Evolutionary conservation across 1,284 basidiomycete species (phyloP), one percentile per base, ranked within the genome.

Genomic region (Puccinia coronata): DNA sequence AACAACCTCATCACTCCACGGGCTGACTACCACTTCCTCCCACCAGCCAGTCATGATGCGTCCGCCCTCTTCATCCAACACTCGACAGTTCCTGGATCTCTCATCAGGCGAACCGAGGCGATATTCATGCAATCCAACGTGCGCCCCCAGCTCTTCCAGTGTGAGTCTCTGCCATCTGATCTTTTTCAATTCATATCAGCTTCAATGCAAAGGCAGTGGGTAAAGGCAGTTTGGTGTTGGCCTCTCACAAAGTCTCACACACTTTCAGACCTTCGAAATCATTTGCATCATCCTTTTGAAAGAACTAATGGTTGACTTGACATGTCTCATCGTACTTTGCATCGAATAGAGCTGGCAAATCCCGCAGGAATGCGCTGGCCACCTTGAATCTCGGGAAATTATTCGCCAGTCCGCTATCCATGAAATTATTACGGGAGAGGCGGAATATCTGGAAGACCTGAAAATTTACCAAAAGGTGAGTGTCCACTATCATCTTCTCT

Each of bases 331-430:
- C 31, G 11, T 25, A 20, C 28, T 53, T 72, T 61, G 20, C 28
- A 43, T 41, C 14, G 2, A 47, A 28, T 18, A 74, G 72, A 74
- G 14, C 36, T 74, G 72, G 72, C 72, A 74, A 74, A 72, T 80
- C 20, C 57, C 93, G 71, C 87, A 87, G 25, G 88, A 92, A 71
- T 86, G 96, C 18, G 88, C 96, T 36, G 88, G 87, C 0, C 89
- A 90, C 23, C 87, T 98, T 16, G 90, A 92, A 0, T 89, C 91
- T 78, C 90, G 89, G 83, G 94, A 98, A 86, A 90, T 94, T 72
- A 91, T 91, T 82, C 91, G 95, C 14, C 96, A 98, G 86, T 91
- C 92, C 59, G 91, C 96, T 84, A 96, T 99, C 78, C 91, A 93
- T 84, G 95, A 96, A 86, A 91, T 96, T 55, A 92, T 99, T 83